Base-by-base conservation (phyloP, 345 rosid genomes). In the Isatis tinctoria region DNA sequence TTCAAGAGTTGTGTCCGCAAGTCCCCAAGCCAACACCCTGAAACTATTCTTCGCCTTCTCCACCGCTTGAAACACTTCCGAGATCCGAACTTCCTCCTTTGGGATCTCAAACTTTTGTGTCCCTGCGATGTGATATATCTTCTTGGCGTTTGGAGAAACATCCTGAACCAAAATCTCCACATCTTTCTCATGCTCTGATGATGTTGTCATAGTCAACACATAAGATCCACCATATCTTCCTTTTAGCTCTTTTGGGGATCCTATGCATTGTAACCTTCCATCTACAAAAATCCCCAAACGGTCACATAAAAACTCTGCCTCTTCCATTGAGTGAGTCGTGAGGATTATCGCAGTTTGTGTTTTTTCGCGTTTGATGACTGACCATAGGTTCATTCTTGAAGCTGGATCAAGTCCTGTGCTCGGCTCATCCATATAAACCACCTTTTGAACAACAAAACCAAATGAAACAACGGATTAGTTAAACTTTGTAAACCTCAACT, bases 391-490 rank as follows among this genome's bases (percentile, higher is more conserved):
- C 78, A 81, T 86, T 75, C 97, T 88, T 54, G 98, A 93, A 62
- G 95, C 93, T 59, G 97, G 98, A 82, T 91, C 98, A 57, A 91
- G 74, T 67, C 98, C 97, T 7, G 98, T 91, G 85, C 98, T 91
- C 7, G 98, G 97, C 77, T 93, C 98, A 63, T 93, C 98, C 98
- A 94, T 88, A 71, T 89, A 94, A 40, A 94, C 96, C 60, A 91
- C 97, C 96, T 94, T 48, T 41, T 11, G 69, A 61, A 35, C 16
- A 2, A 2, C 2, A 16, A n/a, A n/a, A n/a, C 48, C 16, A 16
- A 0, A 60, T 4, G 4, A 40, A 61, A 0, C 0, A 20, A 35
- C n/a, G 4, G 61, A n/a, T 16, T 37, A 1, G 36, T 61, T 39
- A 60, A 28, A 14, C 1, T 13, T 40, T 7, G 20, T 0, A 63